Evolutionary conservation across 257 asterid genomes (phyloP).

Genomic region (Ophiorrhiza pumila): DNA sequence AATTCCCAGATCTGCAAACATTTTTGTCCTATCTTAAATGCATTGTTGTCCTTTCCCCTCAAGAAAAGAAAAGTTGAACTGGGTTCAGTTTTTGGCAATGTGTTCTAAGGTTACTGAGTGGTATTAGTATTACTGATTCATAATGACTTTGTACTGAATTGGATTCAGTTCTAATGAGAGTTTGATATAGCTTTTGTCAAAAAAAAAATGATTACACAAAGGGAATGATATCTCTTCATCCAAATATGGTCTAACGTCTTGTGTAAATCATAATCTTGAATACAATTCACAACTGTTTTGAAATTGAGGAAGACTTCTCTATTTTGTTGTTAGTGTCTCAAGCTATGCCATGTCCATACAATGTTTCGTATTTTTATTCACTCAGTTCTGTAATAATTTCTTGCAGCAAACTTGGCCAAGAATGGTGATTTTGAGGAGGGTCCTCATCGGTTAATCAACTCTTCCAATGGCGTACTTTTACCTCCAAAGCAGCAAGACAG

Average conservation of each 20-base stretch:
- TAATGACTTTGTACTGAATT: neutral
- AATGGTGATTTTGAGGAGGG: conserved; percentile 83
- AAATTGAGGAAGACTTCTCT: neutral
- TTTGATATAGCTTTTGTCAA: too few relatives aligned
- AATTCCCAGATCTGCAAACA: neutral
- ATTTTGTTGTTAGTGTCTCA: neutral
- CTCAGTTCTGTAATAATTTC: conserved; percentile 5
- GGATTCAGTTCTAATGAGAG: too few relatives aligned
- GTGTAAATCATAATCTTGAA: neutral
- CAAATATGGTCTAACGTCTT: neutral
- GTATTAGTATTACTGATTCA: too few relatives aligned
- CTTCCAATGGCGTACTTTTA: conserved; percentile 74
- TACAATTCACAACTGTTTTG: neutral
- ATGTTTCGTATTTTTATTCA: neutral
- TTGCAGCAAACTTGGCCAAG: conserved; percentile 61
- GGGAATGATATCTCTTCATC: too few relatives aligned
- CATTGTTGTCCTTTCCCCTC: neutral
- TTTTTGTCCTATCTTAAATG: neutral
- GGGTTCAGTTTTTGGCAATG: neutral
- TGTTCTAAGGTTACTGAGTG: neutral
- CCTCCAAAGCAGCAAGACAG: conserved; percentile 72
- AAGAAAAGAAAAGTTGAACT: too few relatives aligned
- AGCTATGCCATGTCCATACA: neutral
- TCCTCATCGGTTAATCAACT: conserved; percentile 58
- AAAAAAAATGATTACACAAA: too few relatives aligned